Base-by-base conservation (phyloP, 2,329 filamentous ascomycete genomes). In the Plectosphaerella sp. region DNA sequence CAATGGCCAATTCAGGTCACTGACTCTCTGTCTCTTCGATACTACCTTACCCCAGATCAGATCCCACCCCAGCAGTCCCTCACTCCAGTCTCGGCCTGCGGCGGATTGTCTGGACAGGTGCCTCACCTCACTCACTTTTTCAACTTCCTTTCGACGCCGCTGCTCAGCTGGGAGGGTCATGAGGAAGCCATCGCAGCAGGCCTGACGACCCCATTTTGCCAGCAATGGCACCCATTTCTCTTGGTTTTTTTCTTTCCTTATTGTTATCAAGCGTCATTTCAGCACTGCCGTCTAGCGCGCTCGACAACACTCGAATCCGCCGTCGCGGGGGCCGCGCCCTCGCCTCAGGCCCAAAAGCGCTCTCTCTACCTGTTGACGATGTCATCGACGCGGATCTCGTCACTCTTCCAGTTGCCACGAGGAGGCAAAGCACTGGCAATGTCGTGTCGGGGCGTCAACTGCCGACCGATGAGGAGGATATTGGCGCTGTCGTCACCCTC, bases 401-500 rank as follows among this genome's bases (percentile, higher is more conserved):
- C 43, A 46, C 43, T 3, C 43, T 46, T 49, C 55, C 55, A n/a
- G 51, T 56, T 22, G 57, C 49, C 25, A 48, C 51, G 15, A 43
- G 48, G 6, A 12, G 18, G 14, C 22, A 16, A 11, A 42, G n/a
- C 35, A 37, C 39, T 11, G 35, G 8, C 36, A 12, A 45, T 12
- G 48, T 52, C 15, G 49, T 33, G 14, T 50, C 54, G 28, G 51
- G 53, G 20, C 52, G 52, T 10, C 49, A 47, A 11, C 42, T 56
- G 43, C 54, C 52, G 11, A 50, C 50, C 12, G 51, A 55, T 36
- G 54, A 55, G 4, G 51, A 49, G 6, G 51, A 50, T 5, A 46
- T 57, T 2, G 47, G 57, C 2, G 58, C 61, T 9, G 57, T 61
- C 2, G 18, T 67, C 12, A 64, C 63, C 1, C 54, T 69, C 48